Conservation (phyloP, 1,284 basidiomycete genomes). For the Sphagnurus paluster region DNA sequence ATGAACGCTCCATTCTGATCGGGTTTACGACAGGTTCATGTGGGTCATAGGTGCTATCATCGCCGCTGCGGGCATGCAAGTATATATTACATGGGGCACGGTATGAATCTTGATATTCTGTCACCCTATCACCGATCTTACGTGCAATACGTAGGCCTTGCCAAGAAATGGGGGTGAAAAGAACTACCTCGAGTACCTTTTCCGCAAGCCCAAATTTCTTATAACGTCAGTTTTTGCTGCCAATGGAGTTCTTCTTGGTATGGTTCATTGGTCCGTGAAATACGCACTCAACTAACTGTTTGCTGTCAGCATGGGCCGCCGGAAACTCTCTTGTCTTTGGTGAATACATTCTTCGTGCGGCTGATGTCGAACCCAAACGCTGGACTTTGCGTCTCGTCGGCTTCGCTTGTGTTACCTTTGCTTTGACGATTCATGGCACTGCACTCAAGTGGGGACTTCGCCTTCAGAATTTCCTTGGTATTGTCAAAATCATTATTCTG, state of each 20-base stretch:
- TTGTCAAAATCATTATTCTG: constrained; percentile 46
- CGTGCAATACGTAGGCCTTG: constrained; percentile 13
- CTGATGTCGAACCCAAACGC: constrained; percentile 26
- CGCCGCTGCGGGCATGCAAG: constrained; percentile 21
- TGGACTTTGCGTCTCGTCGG: constrained; percentile 31
- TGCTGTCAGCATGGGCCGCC: constrained; percentile 30
- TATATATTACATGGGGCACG: constrained; percentile 24
- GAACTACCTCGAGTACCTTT: constrained; percentile 23
- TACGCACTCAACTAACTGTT: background rate
- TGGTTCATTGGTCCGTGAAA: background rate
- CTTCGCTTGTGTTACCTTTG: constrained; percentile 35
- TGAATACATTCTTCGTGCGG: constrained; percentile 35
- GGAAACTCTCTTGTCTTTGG: constrained; percentile 38
- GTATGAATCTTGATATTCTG: constrained; percentile 8
- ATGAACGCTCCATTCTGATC: background rate
- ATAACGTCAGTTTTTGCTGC: constrained; percentile 21
- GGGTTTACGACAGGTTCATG: constrained; percentile 14
- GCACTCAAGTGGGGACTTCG: constrained; percentile 43
- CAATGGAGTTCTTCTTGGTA: constrained; percentile 20
- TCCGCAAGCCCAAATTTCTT: constrained; percentile 19
- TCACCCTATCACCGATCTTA: background rate
- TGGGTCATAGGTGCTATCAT: constrained; percentile 23
- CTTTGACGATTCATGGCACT: constrained; percentile 41
- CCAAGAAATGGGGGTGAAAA: constrained; percentile 22
- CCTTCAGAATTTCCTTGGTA: constrained; percentile 46